Base-by-base conservation (phyloP, 192 early-diverging fungal genomes). In the Umbelopsis sp. region DNA sequence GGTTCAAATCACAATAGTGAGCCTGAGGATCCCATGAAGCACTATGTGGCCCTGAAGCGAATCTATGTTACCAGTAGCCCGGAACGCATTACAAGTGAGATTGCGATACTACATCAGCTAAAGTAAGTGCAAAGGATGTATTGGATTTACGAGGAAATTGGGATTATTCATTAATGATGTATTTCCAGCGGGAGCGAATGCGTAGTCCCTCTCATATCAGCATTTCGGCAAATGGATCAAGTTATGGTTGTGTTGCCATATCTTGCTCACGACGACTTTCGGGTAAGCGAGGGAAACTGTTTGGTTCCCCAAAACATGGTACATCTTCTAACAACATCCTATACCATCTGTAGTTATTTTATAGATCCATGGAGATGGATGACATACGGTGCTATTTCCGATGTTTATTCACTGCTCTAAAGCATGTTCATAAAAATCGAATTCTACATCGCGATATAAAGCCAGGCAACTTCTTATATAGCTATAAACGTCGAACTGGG, bases 371-470 rank as follows among this genome's bases (percentile, higher is more conserved):
- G 74, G 81, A 84, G 1, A 71, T 93, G 68, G 71, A 80, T 20
- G 91, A 95, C 44, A 92, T 96, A 68, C 85, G 85, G 26, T 82
- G 82, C 73, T 98, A 98, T 76, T 82, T 98, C 66, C 79, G 84
- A 10, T 86, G 86, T 0, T 77, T 98, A 16, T 83, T 96, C 16
- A 81, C 80, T 10, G 96, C 89, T 0, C 81, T 97, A 7, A 80
- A 79, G n/a, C 83, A 89, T 62, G 77, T 95, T 6, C 96, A 97
- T 71, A 49, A 67, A 8, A 77, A 85, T 34, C 81, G 82, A 11
- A 92, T 96, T 53, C 86, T 98, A 47, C 97, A 98, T 69, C 83
- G 96, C 41, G 97, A 98, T 70, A 86, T 98, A 69, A 98, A 98
- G 73, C 97, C 97, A 4, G 90, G 88, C 52, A 98, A 98, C 71